These are phyloP conservation scores for Umbelopsis sp. DNA, from an alignment of 192 early-diverging fungal species.

Conservation along the genomic window DNA sequence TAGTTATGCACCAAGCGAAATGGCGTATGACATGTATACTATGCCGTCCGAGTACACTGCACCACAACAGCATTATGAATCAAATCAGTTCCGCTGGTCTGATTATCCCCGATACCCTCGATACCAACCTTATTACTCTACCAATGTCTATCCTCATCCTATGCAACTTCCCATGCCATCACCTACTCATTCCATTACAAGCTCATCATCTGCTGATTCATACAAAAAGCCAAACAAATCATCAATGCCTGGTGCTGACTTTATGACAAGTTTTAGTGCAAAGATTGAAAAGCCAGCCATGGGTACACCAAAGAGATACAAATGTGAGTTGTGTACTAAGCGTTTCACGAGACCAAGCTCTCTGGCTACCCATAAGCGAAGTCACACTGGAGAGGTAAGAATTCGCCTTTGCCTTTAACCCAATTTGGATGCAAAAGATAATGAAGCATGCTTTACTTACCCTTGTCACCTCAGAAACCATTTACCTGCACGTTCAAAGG, in stretches of 20 bases:
- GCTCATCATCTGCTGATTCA: not conserved
- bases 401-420: not conserved
- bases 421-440: not conserved
- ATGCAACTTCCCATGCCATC: conserved; percentile 17
- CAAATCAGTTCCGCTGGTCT: conserved; percentile 7
- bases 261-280: conserved; percentile 12
- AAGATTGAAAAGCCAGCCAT: conserved; percentile 16
- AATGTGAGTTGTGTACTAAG: conserved; percentile 27
- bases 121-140: conserved; percentile 13
- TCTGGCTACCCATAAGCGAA: conserved; percentile 32
- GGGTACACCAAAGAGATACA: conserved; percentile 32
- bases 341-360: conserved; percentile 35
- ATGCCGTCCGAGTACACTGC: not conserved
- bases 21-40: conserved; percentile 14
- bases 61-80: not conserved
- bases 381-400: conserved; percentile 37
- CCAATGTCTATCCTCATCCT: conserved; percentile 8
- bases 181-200: conserved; percentile 8
- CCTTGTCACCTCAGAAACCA: conserved; percentile 18
- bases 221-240: conserved; percentile 3
- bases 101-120: conserved; percentile 11
- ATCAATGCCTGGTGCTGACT: conserved; percentile 8
- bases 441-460: too few species aligned
- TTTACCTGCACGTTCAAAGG: conserved; percentile 53
- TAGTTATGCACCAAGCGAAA: conserved; percentile 3